These are phyloP conservation scores for Podila horticola DNA, from an alignment of 192 early-diverging fungal genomes.

Conservation along the genomic window DNA sequence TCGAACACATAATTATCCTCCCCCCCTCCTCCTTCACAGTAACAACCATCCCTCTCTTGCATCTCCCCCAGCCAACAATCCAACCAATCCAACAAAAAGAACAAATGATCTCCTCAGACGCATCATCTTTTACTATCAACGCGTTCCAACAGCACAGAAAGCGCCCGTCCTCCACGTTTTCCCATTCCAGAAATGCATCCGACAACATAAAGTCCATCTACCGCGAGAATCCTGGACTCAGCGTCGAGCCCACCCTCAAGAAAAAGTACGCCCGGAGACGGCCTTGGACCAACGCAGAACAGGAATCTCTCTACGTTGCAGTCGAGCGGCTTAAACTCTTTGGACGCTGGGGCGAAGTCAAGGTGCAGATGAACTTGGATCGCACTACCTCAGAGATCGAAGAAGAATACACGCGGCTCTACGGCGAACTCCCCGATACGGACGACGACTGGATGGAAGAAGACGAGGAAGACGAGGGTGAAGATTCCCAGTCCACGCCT, in stretches of 20 bases:
- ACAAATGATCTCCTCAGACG: neutral
- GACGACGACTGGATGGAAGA: conserved; percentile 18
- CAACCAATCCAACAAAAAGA: no score
- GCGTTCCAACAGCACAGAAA: conserved; percentile 19
- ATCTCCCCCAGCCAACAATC: neutral
- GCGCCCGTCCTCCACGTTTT: conserved; percentile 18
- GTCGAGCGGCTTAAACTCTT: conserved; percentile 29
- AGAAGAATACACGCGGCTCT: conserved; percentile 38
- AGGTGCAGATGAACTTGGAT: conserved; percentile 30
- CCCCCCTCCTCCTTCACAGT: neutral
- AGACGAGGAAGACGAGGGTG: neutral
- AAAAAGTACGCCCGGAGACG: neutral
- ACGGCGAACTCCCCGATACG: conserved; percentile 35
- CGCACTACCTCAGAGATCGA: conserved; percentile 26
- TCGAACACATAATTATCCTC: neutral
- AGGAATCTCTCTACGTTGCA: conserved; percentile 41
- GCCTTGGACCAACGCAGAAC: conserved; percentile 45
- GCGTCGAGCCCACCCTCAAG: neutral
- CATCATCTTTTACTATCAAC: conserved; percentile 3
- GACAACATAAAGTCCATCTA: conserved; percentile 1
- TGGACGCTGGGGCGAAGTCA: conserved; percentile 29
- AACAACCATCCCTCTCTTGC: neutral
- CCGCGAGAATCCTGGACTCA: neutral
- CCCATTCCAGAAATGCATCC: conserved; percentile 1
- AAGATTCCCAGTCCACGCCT: conserved; percentile 10